Evolutionary conservation across 352 stramenopile species (phyloP).

Genomic region (Phytophthora pini): DNA sequence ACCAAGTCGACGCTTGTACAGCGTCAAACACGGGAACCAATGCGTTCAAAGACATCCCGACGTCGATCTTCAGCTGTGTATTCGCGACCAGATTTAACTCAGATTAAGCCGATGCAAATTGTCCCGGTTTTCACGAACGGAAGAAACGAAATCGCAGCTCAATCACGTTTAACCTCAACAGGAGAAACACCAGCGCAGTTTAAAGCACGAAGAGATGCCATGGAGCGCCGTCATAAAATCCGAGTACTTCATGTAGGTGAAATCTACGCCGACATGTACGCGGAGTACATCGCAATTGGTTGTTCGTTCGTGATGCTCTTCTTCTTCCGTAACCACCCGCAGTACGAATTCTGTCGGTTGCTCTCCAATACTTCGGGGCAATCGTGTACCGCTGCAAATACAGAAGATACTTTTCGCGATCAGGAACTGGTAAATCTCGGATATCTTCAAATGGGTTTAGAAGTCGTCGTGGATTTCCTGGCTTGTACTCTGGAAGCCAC

Average conservation of each 20-base stretch:
- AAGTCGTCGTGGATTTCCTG: constrained; percentile 32
- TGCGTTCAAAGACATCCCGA: not conserved
- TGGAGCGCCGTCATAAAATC: constrained; percentile 11
- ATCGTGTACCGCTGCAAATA: too few relatives aligned
- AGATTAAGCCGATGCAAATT: too few relatives aligned
- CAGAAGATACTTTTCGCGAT: too few relatives aligned
- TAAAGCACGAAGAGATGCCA: constrained; percentile 2
- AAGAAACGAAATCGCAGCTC: constrained; percentile 7
- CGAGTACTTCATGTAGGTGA: constrained; percentile 32
- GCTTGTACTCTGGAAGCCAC: constrained; percentile 30
- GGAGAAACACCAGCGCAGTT: constrained; percentile 7
- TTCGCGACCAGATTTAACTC: too few relatives aligned
- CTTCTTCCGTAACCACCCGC: constrained; percentile 38
- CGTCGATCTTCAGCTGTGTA: not conserved
- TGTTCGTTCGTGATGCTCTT: constrained; percentile 47
- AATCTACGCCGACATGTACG: constrained; percentile 50
- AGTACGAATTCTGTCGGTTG: constrained; percentile 26
- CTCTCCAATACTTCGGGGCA: too few relatives aligned
- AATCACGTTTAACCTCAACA: constrained; percentile 1
- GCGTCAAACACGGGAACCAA: not conserved
- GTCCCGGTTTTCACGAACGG: too few relatives aligned
- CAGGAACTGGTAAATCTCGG: too few relatives aligned
- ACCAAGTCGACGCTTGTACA: constrained; percentile 28
- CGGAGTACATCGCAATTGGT: constrained; percentile 54
- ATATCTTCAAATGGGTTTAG: constrained; percentile 21